Evolutionary conservation across 352 stramenopile genomes (phyloP).

Genomic region (Aphanomyces astaci): DNA sequence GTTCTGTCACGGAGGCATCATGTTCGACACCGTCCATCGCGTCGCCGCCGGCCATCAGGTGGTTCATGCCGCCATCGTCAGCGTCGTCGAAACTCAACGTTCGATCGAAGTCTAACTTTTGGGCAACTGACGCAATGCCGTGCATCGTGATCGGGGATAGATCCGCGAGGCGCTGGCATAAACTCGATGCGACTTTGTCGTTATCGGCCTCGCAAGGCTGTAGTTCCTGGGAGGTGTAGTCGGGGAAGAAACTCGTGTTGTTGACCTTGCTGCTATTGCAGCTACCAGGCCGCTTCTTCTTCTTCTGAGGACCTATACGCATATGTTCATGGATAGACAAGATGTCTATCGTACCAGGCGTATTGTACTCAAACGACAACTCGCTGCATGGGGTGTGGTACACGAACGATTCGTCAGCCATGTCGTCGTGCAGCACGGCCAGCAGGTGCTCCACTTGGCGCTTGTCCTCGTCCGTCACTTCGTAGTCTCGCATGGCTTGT

Average conservation of each 20-base stretch:
- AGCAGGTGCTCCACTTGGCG: background rate
- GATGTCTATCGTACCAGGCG: constrained; percentile 24
- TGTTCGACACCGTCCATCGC: background rate
- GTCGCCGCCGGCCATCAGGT: background rate
- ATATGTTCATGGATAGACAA: background rate
- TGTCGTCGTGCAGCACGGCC: background rate
- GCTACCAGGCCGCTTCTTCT: constrained; percentile 10
- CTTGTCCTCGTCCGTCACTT: constrained; percentile 7
- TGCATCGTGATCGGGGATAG: constrained; percentile 48
- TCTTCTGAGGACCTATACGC: background rate
- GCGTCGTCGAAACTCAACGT: background rate
- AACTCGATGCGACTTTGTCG: constrained; percentile 40
- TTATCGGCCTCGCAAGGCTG: constrained; percentile 3
- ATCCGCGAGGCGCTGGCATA: constrained; percentile 41
- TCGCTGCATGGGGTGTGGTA: constrained; percentile 20
- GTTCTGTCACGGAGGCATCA: background rate
- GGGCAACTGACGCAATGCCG: background rate
- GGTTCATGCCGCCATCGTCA: background rate
- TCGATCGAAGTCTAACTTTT: constrained; percentile 10
- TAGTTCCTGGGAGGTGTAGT: constrained; percentile 58
- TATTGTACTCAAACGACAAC: constrained; percentile 64
- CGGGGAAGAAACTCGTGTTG: constrained; percentile 37
- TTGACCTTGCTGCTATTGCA: background rate
- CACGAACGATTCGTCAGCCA: background rate
- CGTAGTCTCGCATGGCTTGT: background rate